Evolutionary conservation across 1,139 yeast genomes (phyloP).

Genomic region (Meyerozyma guilliermondii): DNA sequence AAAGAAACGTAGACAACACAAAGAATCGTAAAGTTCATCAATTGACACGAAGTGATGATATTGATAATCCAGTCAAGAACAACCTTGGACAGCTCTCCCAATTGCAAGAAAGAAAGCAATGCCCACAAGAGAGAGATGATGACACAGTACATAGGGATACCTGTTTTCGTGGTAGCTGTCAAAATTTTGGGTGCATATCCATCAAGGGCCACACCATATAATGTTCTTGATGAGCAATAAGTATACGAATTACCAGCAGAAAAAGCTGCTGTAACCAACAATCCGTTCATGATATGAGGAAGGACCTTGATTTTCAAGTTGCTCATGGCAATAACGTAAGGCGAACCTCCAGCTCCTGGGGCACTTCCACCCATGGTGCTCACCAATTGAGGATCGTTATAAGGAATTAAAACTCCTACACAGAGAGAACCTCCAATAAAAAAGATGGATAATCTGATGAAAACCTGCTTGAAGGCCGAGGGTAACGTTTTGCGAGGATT

Average conservation of each 20-base stretch:
- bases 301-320: conserved; percentile 30
- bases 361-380: conserved; percentile 12
- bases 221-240: conserved; percentile 54
- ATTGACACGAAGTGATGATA: conserved; percentile 27
- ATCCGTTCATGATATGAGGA: conserved; percentile 61
- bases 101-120: conserved; percentile 35
- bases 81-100: conserved; percentile 18
- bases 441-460: conserved; percentile 10
- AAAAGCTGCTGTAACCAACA: conserved; percentile 58
- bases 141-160: conserved; percentile 13
- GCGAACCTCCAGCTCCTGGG: conserved; percentile 19
- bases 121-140: conserved; percentile 42
- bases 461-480: conserved; percentile 12
- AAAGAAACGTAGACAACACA: conserved; percentile 20
- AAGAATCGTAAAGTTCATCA: conserved; percentile 24
- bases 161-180: conserved; percentile 22
- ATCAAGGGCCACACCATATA: conserved; percentile 56
- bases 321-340: conserved; percentile 20
- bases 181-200: conserved; percentile 49
- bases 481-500: conserved; percentile 12
- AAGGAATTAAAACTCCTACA: conserved; percentile 12
- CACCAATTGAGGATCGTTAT: conserved; percentile 14
- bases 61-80: conserved; percentile 31
- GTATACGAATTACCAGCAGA: conserved; percentile 73
- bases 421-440: conserved; percentile 12